A percentile compares a stretch with the other conserved stretches of the same genome.
These are phyloP conservation scores for Ceratobasidium sp. DNA, from an alignment of 1,284 basidiomycete species.

Conservation along the genomic window DNA sequence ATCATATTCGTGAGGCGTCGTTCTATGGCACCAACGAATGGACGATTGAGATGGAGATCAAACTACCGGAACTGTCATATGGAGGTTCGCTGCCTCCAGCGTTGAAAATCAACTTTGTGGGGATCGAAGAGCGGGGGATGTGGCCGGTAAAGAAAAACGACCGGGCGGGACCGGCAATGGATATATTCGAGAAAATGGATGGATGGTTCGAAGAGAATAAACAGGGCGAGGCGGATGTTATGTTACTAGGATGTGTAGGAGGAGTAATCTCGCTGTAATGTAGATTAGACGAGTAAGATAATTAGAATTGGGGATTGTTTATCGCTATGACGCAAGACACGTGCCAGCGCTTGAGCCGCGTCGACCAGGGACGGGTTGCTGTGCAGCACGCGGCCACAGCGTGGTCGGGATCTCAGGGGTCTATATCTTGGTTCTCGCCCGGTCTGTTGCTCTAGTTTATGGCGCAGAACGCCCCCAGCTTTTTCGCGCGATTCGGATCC, in stretches of 20 bases:
- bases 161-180: slow-evolving; percentile 69
- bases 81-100: slow-evolving; percentile 34
- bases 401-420: background rate
- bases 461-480: slow-evolving; percentile 32
- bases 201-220: slow-evolving; percentile 72
- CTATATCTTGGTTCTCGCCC: background rate
- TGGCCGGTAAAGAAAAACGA: slow-evolving; percentile 80
- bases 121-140: slow-evolving; percentile 79
- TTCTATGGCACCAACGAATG: slow-evolving; percentile 82
- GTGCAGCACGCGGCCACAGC: slow-evolving; percentile 15
- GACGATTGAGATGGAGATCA: slow-evolving; percentile 77
- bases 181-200: slow-evolving; percentile 75
- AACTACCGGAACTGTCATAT: slow-evolving; percentile 58
- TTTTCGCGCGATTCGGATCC: slow-evolving; percentile 39
- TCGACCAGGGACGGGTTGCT: background rate
- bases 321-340: slow-evolving; percentile 1
- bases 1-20: slow-evolving; percentile 92
- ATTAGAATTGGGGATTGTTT: background rate
- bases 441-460: background rate
- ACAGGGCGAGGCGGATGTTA: slow-evolving; percentile 71
- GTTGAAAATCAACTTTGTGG: slow-evolving; percentile 74
- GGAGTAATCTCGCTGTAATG: slow-evolving; percentile 56
- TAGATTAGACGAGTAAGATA: background rate
- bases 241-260: slow-evolving; percentile 76
- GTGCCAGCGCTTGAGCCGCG: background rate